phyloP scores from a whole-genome alignment of 441 rosid species.

The Populus hybrid region DNA sequence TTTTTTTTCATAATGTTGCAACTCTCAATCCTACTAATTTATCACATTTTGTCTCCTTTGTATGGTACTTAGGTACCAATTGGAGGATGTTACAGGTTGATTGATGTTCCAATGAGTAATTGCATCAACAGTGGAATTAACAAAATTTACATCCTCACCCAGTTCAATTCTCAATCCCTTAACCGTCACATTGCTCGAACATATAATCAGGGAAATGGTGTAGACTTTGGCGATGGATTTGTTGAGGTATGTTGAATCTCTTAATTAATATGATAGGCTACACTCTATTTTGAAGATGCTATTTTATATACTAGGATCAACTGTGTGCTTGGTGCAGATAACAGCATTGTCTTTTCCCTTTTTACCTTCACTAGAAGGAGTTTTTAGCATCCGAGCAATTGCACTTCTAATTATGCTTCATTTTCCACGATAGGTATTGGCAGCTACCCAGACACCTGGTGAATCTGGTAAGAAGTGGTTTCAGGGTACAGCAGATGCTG shows the following conservation, averaged over 20 bases:
- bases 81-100: constrained; percentile 85
- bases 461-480: constrained; percentile 87
- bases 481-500: constrained; percentile 96
- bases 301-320: not conserved
- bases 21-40: constrained; percentile 1
- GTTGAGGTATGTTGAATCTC: constrained; percentile 54
- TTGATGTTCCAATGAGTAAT: constrained; percentile 86
- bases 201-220: constrained; percentile 64
- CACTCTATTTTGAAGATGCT: not conserved
- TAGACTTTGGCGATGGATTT: constrained; percentile 75
- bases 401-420: constrained; percentile 14
- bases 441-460: constrained; percentile 91
- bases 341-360: not conserved
- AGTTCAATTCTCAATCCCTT: constrained; percentile 86
- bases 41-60: not conserved
- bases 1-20: not conserved
- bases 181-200: constrained; percentile 77
- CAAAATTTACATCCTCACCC: constrained; percentile 83
- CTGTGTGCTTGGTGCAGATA: not conserved
- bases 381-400: too few species aligned
- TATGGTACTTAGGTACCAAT: constrained; percentile 63
- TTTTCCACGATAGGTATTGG: constrained; percentile 48
- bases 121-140: constrained; percentile 83
- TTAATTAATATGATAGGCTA: not conserved
- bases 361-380: not conserved